A percentile compares a stretch with the other conserved stretches of the same genome.
phyloP scores from a whole-genome alignment of 2,329 filamentous ascomycete genomes.

The Fusarium sp. region DNA sequence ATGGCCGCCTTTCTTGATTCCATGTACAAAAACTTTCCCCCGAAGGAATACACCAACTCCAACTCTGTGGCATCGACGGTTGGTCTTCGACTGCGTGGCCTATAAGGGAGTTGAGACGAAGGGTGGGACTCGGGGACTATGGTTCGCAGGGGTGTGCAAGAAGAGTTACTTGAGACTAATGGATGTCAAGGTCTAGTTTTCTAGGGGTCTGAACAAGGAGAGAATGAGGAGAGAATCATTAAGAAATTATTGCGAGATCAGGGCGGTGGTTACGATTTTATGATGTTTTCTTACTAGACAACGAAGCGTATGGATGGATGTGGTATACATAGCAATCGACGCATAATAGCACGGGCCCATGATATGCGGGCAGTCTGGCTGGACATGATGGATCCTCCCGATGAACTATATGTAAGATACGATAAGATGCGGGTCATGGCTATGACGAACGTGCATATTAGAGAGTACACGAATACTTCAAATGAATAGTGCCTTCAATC shows the following conservation, averaged over 20 bases:
- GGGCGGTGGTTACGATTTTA: background rate
- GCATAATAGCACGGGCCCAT: slow-evolving; percentile 38
- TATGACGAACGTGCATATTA: slow-evolving; percentile 24
- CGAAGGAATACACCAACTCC: background rate
- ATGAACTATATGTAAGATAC: slow-evolving; percentile 26
- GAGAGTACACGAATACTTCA: slow-evolving; percentile 10
- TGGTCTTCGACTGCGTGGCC: slow-evolving; percentile 24
- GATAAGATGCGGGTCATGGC: slow-evolving; percentile 31
- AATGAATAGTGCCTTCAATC: slow-evolving; percentile 5
- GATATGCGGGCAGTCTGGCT: slow-evolving; percentile 20
- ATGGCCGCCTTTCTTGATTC: slow-evolving; percentile 16
- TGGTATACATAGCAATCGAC: slow-evolving; percentile 8
- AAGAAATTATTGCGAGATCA: background rate
- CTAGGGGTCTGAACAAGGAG: background rate
- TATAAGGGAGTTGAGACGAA: background rate
- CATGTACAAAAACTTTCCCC: slow-evolving; percentile 21
- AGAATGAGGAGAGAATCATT: too few relatives aligned
- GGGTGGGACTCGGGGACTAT: background rate
- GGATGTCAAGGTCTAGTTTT: background rate
- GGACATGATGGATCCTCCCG: slow-evolving; percentile 29
- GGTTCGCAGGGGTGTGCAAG: background rate
- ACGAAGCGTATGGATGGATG: background rate
- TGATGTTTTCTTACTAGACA: background rate
- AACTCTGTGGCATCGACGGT: slow-evolving; percentile 1
- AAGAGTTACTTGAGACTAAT: background rate